Evolutionary conservation across 2,329 filamentous ascomycete genomes (phyloP).

Genomic region (Aspergillus floridensis): DNA sequence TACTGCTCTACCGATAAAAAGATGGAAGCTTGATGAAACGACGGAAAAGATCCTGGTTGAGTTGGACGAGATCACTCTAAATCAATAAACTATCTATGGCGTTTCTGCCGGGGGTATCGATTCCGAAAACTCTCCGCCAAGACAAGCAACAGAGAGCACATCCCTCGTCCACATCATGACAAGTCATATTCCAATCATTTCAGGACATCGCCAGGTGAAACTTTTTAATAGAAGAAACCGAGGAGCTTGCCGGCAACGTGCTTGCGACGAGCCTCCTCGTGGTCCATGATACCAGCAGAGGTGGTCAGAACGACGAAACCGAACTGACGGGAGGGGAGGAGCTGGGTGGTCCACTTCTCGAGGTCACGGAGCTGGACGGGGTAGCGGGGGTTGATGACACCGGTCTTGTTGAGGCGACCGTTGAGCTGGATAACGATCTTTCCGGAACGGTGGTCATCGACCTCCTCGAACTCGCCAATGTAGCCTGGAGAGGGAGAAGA

Average conservation of each 20-base stretch:
- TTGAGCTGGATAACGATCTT: constrained; percentile 99
- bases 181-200: constrained; percentile 15
- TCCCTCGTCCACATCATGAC: not conserved
- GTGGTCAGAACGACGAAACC: constrained; percentile 99
- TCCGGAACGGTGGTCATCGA: constrained; percentile 98
- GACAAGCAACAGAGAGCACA: constrained; percentile 12
- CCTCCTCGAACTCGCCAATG: constrained; percentile 99
- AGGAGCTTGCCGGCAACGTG: constrained; percentile 99
- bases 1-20: not conserved
- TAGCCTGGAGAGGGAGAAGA: constrained; percentile 64
- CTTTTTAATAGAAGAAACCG: constrained; percentile 92
- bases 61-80: constrained; percentile 18
- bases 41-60: not conserved
- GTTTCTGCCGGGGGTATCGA: constrained; percentile 22
- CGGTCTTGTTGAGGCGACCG: constrained; percentile 98
- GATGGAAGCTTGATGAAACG: constrained; percentile 3
- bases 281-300: constrained; percentile 99
- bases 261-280: constrained; percentile 98
- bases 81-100: constrained; percentile 26
- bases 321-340: constrained; percentile 99
- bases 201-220: constrained; percentile 26
- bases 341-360: constrained; percentile 99
- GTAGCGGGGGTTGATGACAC: constrained; percentile 99
- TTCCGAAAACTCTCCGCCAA: constrained; percentile 24
- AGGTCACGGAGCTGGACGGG: constrained; percentile 96